Base-by-base conservation (phyloP, 257 asterid genomes). In the Ehretia macrophylla region DNA sequence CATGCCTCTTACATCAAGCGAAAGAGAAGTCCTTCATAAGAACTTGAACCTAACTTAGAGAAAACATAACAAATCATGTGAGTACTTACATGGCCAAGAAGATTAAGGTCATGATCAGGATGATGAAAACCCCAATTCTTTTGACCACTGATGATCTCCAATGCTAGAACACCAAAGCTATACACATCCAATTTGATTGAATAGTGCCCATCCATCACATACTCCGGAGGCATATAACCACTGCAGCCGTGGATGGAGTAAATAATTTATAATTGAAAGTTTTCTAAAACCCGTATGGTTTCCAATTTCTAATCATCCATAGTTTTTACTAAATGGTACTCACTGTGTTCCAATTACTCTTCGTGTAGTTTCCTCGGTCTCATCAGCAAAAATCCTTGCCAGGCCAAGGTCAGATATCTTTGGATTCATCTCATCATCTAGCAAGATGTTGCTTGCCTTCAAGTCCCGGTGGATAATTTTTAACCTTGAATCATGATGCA, bases 381-480 rank as follows among this genome's bases (percentile, higher is more conserved):
- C 50, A 21, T 32, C 52, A 14, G n/a, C 21, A n/a, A 57, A 62
- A 19, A 50, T 63, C 35, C 58, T 65, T 4, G 71, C 64, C 0
- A 67, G 48, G 48, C 57, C 68, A 17, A 45, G 46, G 46, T 55
- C 58, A 1, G 60, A 71, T 59, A 71, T 65, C 56, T 71, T 71
- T 16, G 76, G 71, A 37, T 65, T 59, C 68, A 71, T 55, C 9
- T 39, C 70, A 37, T 17, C 56, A 65, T 70, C 76, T 35, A 70
- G 45, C 45, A 70, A 54, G 18, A 71, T 48, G 19, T 64, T 59
- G 51, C 63, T 69, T 21, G 71, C 40, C 50, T 58, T 70, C 46
- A 64, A 17, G 51, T 70, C 75, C 8, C 67, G 21, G 12, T 64
- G 75, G 11, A 70, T 58, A 8, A 65, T 19, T n/a, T n/a, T n/a